Percentiles rank a stretch among this genome's conserved stretches.
Evolutionary conservation across 371 early-diverging fungal species (phyloP).

Genomic region (Syncephalastrum sp.): DNA sequence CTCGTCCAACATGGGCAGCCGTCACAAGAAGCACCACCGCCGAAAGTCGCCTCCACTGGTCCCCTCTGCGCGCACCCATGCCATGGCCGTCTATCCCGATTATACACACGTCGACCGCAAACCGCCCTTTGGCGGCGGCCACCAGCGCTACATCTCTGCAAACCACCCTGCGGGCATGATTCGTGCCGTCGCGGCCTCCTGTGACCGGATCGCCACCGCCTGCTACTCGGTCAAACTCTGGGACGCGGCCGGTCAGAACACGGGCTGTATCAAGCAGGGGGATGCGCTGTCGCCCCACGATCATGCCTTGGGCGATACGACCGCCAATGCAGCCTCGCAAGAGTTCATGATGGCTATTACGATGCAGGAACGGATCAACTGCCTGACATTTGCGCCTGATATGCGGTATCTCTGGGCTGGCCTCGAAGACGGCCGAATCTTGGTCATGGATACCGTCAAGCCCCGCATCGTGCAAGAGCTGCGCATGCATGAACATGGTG

Average conservation of each 20-base stretch:
- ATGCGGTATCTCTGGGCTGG: conserved; percentile 62
- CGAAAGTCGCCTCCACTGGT: too few species aligned
- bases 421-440: conserved; percentile 59
- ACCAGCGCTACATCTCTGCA: conserved; percentile 1
- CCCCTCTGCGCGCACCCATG: too few species aligned
- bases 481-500: conserved; percentile 22
- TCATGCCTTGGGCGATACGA: neutral
- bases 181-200: conserved; percentile 11
- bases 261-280: too few species aligned
- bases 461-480: conserved; percentile 38
- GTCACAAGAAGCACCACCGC: neutral
- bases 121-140: conserved; percentile 10
- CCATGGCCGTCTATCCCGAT: conserved; percentile 14
- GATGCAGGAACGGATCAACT: conserved; percentile 1
- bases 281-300: conserved; percentile 2
- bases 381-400: conserved; percentile 42
- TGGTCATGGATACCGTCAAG: conserved; percentile 55
- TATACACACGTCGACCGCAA: conserved; percentile 14
- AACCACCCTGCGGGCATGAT: conserved; percentile 15
- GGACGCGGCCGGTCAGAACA: conserved; percentile 7
- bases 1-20: neutral
- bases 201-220: conserved; percentile 17
- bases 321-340: neutral
- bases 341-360: neutral
- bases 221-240: conserved; percentile 16